These are phyloP conservation scores for Forsythia viridissima DNA, from an alignment of 257 asterid genomes.

Conservation along the genomic window DNA sequence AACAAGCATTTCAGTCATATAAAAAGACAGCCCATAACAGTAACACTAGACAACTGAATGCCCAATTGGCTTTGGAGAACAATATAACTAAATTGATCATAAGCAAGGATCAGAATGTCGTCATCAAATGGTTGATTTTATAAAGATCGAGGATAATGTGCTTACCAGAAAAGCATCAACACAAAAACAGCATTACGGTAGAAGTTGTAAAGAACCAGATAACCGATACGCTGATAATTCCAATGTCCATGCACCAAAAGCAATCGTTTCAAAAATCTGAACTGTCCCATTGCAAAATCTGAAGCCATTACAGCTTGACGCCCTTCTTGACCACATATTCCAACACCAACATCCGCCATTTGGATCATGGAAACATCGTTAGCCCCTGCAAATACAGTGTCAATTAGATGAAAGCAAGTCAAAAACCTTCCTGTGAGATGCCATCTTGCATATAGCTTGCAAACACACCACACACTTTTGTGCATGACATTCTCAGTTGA, in stretches of 20 bases:
- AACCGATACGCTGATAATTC: slow-evolving; percentile 96
- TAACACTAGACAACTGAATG: slow-evolving; percentile 6
- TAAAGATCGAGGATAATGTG: slow-evolving; percentile 12
- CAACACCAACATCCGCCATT: slow-evolving; percentile 99
- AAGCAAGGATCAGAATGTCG: not conserved
- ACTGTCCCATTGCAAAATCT: slow-evolving; percentile 99
- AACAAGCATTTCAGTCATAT: slow-evolving; percentile 14
- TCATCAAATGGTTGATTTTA: slow-evolving; percentile 15
- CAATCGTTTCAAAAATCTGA: slow-evolving; percentile 80
- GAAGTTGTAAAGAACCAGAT: slow-evolving; percentile 87
- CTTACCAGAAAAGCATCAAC: slow-evolving; percentile 96
- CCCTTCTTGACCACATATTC: slow-evolving; percentile 99
- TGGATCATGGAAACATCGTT: slow-evolving; percentile 99
- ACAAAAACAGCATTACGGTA: slow-evolving; percentile 98
- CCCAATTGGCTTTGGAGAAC: not conserved
- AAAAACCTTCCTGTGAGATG: slow-evolving; percentile 12
- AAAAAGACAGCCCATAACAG: not conserved
- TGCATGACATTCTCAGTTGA: slow-evolving; percentile 11
- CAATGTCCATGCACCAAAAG: slow-evolving; percentile 98
- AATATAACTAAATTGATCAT: not conserved
- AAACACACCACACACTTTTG: not conserved
- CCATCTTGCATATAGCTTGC: slow-evolving; percentile 9
- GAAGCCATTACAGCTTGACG: slow-evolving; percentile 99
- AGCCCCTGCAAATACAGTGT: slow-evolving; percentile 65
- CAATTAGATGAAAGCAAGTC: slow-evolving; percentile 30